Evolutionary conservation across 164 flowering plant genomes (phyloP).

Genomic region (Annona cherimola): DNA sequence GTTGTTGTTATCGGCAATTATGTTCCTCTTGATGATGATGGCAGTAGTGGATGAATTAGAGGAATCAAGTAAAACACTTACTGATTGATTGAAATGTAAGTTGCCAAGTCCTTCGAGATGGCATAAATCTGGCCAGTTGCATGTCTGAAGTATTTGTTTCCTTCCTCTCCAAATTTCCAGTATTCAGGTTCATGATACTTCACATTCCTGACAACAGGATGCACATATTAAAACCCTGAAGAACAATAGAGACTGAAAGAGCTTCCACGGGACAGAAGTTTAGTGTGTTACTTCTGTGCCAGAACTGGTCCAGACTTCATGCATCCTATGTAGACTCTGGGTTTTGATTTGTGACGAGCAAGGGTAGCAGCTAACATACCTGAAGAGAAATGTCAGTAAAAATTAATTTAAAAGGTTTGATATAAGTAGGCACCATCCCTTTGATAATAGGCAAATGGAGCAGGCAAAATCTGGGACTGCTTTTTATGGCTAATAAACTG

Average conservation of each 20-base stretch:
- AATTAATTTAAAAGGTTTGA: too few relatives aligned
- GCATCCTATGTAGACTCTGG: constrained; percentile 86
- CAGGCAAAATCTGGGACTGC: too few relatives aligned
- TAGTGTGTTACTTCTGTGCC: constrained; percentile 56
- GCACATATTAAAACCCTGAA: constrained; percentile 7
- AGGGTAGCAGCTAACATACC: constrained; percentile 83
- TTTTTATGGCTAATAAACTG: too few relatives aligned
- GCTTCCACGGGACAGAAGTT: not conserved
- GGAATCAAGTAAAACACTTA: constrained; percentile 24
- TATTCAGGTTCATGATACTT: constrained; percentile 87
- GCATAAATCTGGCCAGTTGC: constrained; percentile 93
- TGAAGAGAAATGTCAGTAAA: constrained; percentile 19
- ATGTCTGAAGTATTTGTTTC: constrained; percentile 87
- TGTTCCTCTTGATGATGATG: too few relatives aligned
- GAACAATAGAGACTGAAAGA: constrained; percentile 1
- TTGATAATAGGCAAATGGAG: too few relatives aligned
- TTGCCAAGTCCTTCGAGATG: constrained; percentile 80
- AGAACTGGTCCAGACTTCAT: constrained; percentile 99
- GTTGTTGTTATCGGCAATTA: too few relatives aligned
- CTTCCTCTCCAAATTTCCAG: constrained; percentile 95
- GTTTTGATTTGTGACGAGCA: constrained; percentile 76
- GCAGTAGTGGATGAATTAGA: too few relatives aligned
- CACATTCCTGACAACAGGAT: constrained; percentile 41
- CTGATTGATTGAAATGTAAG: constrained; percentile 82
- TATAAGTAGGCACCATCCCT: too few relatives aligned